A percentile compares a stretch with the other conserved stretches of the same genome.
Evolutionary conservation across 768 basidiomycete genomes (phyloP).

Genomic region (Zangia roseola): DNA sequence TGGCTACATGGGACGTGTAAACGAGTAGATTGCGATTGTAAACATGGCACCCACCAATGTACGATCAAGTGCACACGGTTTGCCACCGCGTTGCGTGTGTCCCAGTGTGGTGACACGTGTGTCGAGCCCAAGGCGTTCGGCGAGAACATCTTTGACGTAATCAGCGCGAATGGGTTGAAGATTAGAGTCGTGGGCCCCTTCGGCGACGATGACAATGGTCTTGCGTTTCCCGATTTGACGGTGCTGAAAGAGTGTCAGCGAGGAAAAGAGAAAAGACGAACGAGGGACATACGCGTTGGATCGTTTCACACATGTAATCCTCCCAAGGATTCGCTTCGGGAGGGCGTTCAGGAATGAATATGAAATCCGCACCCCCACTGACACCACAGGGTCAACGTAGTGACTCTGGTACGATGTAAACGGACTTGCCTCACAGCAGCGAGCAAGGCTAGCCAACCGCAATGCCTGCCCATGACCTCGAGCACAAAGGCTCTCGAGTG

Average conservation of each 20-base stretch:
- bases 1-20: constrained; percentile 51
- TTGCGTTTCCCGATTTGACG: constrained; percentile 91
- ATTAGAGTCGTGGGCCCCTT: constrained; percentile 87
- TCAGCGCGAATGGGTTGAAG: constrained; percentile 92
- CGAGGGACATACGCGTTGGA: constrained; percentile 60
- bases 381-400: constrained; percentile 10
- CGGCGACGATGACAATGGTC: constrained; percentile 97
- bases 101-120: constrained; percentile 96
- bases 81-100: constrained; percentile 94
- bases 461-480: constrained; percentile 99
- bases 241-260: constrained; percentile 54
- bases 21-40: not conserved
- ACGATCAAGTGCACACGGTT: constrained; percentile 90
- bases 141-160: constrained; percentile 85
- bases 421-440: constrained; percentile 80
- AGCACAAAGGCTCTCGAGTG: constrained; percentile 98
- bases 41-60: constrained; percentile 61
- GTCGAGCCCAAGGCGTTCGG: constrained; percentile 86
- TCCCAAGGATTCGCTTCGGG: constrained; percentile 83
- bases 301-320: constrained; percentile 83
- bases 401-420: not conserved
- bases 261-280: not conserved
- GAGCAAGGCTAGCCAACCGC: constrained; percentile 96
- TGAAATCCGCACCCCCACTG: constrained; percentile 91
- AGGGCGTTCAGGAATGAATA: constrained; percentile 96